Percentiles rank a stretch among this genome's conserved stretches.
phyloP scores from a whole-genome alignment of 306 rosid species.

The Spatholobus suberectus region DNA sequence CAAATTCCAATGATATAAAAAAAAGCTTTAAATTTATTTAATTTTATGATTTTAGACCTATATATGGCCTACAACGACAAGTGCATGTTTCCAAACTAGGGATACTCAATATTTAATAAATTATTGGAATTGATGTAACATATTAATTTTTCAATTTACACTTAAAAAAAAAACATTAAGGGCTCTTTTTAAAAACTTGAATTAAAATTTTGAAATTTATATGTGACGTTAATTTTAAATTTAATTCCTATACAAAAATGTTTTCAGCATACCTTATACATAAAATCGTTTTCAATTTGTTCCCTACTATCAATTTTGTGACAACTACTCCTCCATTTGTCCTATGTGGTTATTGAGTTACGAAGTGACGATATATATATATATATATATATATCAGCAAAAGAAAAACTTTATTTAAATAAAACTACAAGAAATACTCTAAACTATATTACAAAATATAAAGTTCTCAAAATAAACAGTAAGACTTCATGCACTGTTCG shows the following conservation, averaged over 20 bases:
- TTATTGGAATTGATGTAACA: neutral
- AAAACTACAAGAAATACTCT: neutral
- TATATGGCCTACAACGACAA: neutral
- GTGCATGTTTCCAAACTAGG: neutral
- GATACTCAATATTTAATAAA: neutral
- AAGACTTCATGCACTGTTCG: neutral
- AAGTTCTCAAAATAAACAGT: neutral
- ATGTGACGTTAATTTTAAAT: neutral
- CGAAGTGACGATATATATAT: neutral
- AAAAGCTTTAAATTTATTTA: neutral
- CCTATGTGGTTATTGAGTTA: neutral
- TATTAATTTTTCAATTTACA: neutral
- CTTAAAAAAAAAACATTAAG: neutral
- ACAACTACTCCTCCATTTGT: neutral
- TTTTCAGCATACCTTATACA: neutral
- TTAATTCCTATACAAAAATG: neutral
- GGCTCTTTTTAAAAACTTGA: neutral
- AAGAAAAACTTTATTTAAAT: neutral
- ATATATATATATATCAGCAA: too few relatives aligned
- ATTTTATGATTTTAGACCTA: neutral
- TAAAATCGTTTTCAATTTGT: neutral
- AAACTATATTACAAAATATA: neutral
- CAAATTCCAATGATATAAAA: neutral
- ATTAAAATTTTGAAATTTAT: neutral
- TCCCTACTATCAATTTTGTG: neutral